Evolutionary conservation across 1,284 basidiomycete genomes (phyloP).

Genomic region (Cutaneotrichosporon cutaneum): DNA sequence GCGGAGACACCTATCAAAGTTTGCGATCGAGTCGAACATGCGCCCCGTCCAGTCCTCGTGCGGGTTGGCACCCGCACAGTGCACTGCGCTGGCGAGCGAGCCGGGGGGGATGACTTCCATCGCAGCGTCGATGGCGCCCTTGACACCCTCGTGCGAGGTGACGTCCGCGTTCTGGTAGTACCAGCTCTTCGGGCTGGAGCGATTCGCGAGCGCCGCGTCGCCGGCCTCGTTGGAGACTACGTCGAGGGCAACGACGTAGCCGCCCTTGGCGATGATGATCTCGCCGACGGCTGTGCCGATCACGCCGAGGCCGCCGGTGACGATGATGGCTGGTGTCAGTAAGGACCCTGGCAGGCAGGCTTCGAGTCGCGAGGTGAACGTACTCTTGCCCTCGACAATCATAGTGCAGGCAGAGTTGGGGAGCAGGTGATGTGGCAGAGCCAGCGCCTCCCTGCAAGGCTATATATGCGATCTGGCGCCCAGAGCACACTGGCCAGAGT

Average conservation of each 20-base stretch:
- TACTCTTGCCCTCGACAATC: slow-evolving; percentile 6
- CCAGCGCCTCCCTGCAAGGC: not conserved
- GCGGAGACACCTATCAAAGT: slow-evolving; percentile 23
- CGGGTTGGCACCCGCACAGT: slow-evolving; percentile 29
- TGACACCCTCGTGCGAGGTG: slow-evolving; percentile 11
- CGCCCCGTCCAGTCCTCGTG: slow-evolving; percentile 11
- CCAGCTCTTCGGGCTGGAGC: not conserved
- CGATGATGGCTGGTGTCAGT: slow-evolving; percentile 6
- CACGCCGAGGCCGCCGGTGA: slow-evolving; percentile 13
- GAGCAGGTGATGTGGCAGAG: too few species aligned
- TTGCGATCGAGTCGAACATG: slow-evolving; percentile 15
- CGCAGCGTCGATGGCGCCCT: slow-evolving; percentile 13
- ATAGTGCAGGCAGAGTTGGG: not conserved
- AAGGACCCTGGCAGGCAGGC: too few species aligned
- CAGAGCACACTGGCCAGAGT: too few species aligned
- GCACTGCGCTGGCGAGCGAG: slow-evolving; percentile 28
- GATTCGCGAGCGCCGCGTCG: not conserved
- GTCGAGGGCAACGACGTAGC: slow-evolving; percentile 9
- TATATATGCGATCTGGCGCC: too few species aligned
- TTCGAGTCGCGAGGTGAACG: not conserved
- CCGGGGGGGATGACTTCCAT: slow-evolving; percentile 14
- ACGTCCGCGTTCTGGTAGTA: slow-evolving; percentile 22
- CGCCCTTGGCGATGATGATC: slow-evolving; percentile 8
- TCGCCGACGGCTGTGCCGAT: slow-evolving; percentile 7
- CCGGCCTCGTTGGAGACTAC: not conserved